Percentiles rank a stretch among this genome's conserved stretches.
Evolutionary conservation across 192 early-diverging fungal genomes (phyloP).

Genomic region (Linnemannia zychae): DNA sequence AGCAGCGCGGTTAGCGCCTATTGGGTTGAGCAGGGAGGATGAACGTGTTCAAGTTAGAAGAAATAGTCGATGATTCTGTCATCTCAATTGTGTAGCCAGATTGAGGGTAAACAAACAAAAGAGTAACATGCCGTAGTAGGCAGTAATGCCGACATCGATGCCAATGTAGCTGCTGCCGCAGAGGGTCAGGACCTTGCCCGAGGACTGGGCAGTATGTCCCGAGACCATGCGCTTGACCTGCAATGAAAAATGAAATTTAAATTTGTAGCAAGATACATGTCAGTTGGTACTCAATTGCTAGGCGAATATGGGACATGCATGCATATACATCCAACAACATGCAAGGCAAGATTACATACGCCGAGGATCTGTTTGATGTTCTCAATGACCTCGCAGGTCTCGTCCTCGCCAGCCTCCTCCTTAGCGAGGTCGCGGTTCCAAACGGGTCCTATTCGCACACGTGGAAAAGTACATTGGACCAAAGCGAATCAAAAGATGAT

Average conservation of each 20-base stretch:
- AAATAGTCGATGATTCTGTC: too few relatives aligned
- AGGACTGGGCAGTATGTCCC: conserved; percentile 74
- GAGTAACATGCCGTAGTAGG: conserved; percentile 60
- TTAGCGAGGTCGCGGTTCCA: conserved; percentile 32
- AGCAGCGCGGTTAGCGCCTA: conserved; percentile 71
- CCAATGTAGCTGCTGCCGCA: conserved; percentile 70
- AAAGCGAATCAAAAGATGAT: neutral
- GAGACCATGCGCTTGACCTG: conserved; percentile 77
- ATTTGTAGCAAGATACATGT: neutral
- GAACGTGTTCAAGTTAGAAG: too few relatives aligned
- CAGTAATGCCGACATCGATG: conserved; percentile 81
- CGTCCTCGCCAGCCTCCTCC: conserved; percentile 19
- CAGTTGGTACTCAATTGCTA: neutral
- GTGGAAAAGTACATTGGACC: neutral
- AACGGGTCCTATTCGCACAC: conserved; percentile 24
- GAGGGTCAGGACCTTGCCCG: conserved; percentile 67
- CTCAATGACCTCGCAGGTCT: conserved; percentile 31
- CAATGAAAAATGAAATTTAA: neutral
- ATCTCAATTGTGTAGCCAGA: too few relatives aligned
- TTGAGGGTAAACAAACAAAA: neutral
- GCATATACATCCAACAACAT: neutral
- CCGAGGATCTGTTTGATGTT: conserved; percentile 24
- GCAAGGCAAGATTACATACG: neutral
- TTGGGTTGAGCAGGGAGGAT: neutral
- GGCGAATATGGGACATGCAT: neutral